A percentile compares a stretch with the other conserved stretches of the same genome.
Evolutionary conservation across 768 basidiomycete species (phyloP).

Genomic region (Lactifluus pinguis): DNA sequence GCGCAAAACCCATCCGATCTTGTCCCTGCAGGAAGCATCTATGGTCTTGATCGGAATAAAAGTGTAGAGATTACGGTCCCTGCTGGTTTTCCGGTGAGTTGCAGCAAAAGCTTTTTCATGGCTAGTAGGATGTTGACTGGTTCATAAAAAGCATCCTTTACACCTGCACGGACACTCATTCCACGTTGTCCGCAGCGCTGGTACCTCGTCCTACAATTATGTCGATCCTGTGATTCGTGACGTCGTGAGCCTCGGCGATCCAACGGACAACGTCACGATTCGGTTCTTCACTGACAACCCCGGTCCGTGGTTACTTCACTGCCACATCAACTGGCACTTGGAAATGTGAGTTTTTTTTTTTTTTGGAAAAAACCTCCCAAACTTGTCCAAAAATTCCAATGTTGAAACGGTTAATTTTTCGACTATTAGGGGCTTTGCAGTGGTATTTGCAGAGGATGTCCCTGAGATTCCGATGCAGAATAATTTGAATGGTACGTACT

Average conservation of each 20-base stretch:
- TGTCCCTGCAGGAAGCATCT: constrained; percentile 40
- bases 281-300: constrained; percentile 26
- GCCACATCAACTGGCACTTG: constrained; percentile 26
- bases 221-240: constrained; percentile 38
- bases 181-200: constrained; percentile 13
- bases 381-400: no score
- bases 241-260: constrained; percentile 25
- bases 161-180: constrained; percentile 6
- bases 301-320: constrained; percentile 25
- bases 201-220: constrained; percentile 12
- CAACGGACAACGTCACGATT: constrained; percentile 17
- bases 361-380: no score
- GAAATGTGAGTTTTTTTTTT: no score
- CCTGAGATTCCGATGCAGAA: not conserved
- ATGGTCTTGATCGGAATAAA: constrained; percentile 35
- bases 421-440: constrained; percentile 3
- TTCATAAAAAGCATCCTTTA: not conserved
- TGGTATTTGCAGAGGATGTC: constrained; percentile 8
- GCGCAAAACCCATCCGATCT: constrained; percentile 37
- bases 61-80: constrained; percentile 34
- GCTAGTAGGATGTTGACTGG: not conserved
- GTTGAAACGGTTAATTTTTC: no score
- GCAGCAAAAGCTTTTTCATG: no score
- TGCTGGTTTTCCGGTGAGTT: not conserved
- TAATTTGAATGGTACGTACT: not conserved